Base-by-base conservation (phyloP, 495 filamentous ascomycete species). In the Xylaria intraflava region DNA sequence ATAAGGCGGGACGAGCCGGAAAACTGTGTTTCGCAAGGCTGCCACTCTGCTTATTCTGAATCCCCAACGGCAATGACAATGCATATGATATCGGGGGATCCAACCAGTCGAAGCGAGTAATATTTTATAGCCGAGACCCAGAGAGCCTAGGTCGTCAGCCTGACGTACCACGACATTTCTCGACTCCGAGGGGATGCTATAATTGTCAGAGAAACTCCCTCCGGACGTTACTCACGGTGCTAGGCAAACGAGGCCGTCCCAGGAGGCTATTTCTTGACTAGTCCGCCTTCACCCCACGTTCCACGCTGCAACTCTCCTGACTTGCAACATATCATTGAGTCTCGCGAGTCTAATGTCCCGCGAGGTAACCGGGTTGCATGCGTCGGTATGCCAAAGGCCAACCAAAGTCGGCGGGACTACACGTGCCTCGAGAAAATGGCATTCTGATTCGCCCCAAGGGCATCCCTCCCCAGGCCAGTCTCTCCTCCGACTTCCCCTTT, bases 401-500 rank as follows among this genome's bases (percentile, higher is more conserved):
- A 41, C 31, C 42, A 36, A 23, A 23, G 24, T 10, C 43, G 24
- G 29, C 24, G 24, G n/a, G 31, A 31, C 23, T 16, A 23, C 44
- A 55, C 52, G 52, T 55, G 52, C 52, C 23, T 42, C 45, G 26
- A 36, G 22, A 27, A 30, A 23, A 24, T 36, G 16, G 16, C 26
- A 17, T 27, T 10, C 17, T 48, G 35, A 27, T 36, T 31, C 52
- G 44, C 44, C 52, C 47, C 44, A 29, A 6, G 31, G 20, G 22
- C 30, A 31, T 36, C 45, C 38, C 14, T 17, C 35, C 36, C 45
- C 31, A 41, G 26, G 0, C 31, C 38, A 27, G 14, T 30, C 27
- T 27, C 38, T 26, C 16, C 52, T 35, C 11, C 22, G n/a, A 33
- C 51, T 54, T 46, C 51, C 51, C 39, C 51, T 31, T 48, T 40